Evolutionary conservation across 148 eudicot genomes (phyloP).

Genomic region (Dysphania ambrosioides): DNA sequence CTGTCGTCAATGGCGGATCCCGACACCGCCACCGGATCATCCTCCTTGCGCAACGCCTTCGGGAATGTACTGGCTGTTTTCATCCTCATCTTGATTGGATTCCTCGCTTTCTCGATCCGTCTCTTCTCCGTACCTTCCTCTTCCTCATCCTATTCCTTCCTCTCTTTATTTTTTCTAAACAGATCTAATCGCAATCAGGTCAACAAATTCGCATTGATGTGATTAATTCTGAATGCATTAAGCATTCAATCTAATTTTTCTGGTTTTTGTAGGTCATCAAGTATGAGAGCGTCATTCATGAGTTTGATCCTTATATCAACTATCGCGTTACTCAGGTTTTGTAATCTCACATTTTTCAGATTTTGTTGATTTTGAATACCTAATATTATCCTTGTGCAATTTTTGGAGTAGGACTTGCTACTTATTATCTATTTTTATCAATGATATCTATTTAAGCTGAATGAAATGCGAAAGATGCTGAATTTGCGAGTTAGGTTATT

Average conservation of each 20-base stretch:
- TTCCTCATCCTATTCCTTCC: neutral
- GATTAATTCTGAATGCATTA: neutral
- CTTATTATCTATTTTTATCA: neutral
- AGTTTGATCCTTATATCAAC: slow-evolving; percentile 91
- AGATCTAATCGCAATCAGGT: slow-evolving; percentile 28
- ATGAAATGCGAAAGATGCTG: neutral
- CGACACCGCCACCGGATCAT: no score
- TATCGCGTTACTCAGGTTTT: slow-evolving; percentile 89
- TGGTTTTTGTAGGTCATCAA: slow-evolving; percentile 65
- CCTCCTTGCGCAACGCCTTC: slow-evolving; percentile 63
- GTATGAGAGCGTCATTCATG: slow-evolving; percentile 93
- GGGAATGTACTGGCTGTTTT: slow-evolving; percentile 76
- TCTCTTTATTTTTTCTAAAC: slow-evolving; percentile 8
- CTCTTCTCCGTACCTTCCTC: slow-evolving; percentile 68
- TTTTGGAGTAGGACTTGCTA: neutral
- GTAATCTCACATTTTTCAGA: neutral
- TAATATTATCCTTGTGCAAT: no score
- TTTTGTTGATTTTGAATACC: no score
- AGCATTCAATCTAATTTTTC: neutral
- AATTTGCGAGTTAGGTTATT: slow-evolving; percentile 1
- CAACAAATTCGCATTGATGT: neutral
- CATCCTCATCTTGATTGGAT: slow-evolving; percentile 80
- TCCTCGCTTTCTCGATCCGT: slow-evolving; percentile 94
- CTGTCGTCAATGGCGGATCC: slow-evolving; percentile 65
- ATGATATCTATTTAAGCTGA: neutral